phyloP scores from a whole-genome alignment of 768 basidiomycete species.

The Flagelloscypha sp. region DNA sequence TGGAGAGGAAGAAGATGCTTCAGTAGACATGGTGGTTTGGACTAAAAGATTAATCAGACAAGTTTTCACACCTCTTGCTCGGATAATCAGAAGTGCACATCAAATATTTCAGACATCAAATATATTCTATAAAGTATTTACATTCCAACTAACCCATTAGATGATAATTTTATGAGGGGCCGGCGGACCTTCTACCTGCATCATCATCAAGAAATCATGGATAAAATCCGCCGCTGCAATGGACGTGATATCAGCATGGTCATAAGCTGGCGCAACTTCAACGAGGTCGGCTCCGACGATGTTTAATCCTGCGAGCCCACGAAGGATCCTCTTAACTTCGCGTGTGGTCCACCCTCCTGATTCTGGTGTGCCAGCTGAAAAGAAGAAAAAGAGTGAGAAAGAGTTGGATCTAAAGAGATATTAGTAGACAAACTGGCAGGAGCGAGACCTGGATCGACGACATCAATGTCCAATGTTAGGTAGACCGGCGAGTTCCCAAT shows the following conservation, averaged over 20 bases:
- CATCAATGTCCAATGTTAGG: conserved; percentile 76
- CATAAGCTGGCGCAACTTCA: conserved; percentile 78
- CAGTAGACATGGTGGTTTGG: too few relatives aligned
- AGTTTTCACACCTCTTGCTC: too few relatives aligned
- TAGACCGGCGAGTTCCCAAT: conserved; percentile 72
- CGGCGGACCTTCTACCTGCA: conserved; percentile 20
- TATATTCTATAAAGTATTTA: too few relatives aligned
- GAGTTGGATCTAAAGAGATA: conserved; percentile 2
- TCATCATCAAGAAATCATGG: conserved; percentile 35
- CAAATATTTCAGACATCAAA: too few relatives aligned
- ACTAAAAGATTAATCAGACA: too few relatives aligned
- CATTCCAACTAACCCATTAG: too few relatives aligned
- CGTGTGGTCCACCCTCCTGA: conserved; percentile 82
- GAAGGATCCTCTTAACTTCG: conserved; percentile 67
- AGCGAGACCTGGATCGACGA: conserved; percentile 75
- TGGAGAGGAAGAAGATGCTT: conserved; percentile 9
- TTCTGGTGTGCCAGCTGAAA: conserved; percentile 64
- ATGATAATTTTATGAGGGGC: conserved; percentile 8
- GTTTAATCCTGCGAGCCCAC: conserved; percentile 66
- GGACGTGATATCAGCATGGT: conserved; percentile 39
- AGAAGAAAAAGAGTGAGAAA: background rate
- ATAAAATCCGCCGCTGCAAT: conserved; percentile 34
- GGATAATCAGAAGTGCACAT: too few relatives aligned
- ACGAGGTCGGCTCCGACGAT: conserved; percentile 81
- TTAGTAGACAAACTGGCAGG: conserved; percentile 53